phyloP scores from a whole-genome alignment of 1,284 basidiomycete genomes.

The Sphaerobolus stellatus region DNA sequence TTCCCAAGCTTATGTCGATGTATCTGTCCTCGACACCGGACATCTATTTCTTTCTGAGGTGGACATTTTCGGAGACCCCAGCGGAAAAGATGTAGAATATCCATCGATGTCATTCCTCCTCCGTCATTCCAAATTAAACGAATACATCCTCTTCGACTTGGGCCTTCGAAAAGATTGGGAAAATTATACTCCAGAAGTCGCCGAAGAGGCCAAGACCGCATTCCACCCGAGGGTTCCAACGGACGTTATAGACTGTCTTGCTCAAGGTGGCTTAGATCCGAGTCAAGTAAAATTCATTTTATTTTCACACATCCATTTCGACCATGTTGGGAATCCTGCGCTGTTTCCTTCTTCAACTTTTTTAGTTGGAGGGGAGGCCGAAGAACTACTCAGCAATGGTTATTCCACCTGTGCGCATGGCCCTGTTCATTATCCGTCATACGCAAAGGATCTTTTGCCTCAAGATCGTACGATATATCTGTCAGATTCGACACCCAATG shows the following conservation, averaged over 20 bases:
- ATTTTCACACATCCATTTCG: slow-evolving; percentile 2
- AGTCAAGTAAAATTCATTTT: neutral
- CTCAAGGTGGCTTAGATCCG: slow-evolving; percentile 16
- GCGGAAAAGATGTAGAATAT: no score
- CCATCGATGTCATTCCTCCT: slow-evolving; percentile 53
- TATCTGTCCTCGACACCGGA: neutral
- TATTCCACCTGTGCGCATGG: neutral
- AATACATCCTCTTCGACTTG: slow-evolving; percentile 52
- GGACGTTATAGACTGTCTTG: slow-evolving; percentile 48
- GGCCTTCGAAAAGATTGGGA: slow-evolving; percentile 50
- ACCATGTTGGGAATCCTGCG: slow-evolving; percentile 39
- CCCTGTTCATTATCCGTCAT: neutral
- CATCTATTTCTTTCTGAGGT: no score
- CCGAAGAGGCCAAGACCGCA: slow-evolving; percentile 28
- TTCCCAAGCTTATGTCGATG: neutral
- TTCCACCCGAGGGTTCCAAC: slow-evolving; percentile 38
- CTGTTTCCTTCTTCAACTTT: slow-evolving; percentile 49
- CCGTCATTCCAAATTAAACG: slow-evolving; percentile 41
- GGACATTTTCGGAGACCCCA: no score
- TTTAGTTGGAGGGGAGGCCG: slow-evolving; percentile 37
- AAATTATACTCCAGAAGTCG: slow-evolving; percentile 36
- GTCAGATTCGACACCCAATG: neutral
- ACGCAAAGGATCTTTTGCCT: neutral
- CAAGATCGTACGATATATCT: neutral
- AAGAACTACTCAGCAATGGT: neutral